phyloP scores from a whole-genome alignment of 257 asterid genomes.

The Nicotiana attenuata region DNA sequence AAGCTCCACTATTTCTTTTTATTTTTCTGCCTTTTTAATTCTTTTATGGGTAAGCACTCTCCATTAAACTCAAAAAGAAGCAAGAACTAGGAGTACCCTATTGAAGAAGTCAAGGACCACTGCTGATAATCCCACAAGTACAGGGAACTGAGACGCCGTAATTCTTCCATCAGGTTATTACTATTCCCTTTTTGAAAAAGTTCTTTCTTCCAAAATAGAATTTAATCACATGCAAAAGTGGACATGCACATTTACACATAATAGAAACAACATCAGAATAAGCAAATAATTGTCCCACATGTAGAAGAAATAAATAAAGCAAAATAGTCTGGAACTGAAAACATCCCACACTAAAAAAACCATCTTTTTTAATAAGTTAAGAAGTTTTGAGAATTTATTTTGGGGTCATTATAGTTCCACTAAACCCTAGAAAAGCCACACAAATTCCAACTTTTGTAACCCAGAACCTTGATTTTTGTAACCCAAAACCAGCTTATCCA shows the following conservation, averaged over 20 bases:
- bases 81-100: background rate
- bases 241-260: conserved; percentile 7
- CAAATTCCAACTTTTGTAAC: too few relatives aligned
- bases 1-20: background rate
- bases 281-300: background rate
- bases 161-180: background rate
- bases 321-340: background rate
- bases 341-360: background rate
- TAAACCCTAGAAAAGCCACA: too few relatives aligned
- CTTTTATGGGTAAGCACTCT: background rate
- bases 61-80: conserved; percentile 1
- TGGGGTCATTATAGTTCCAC: too few relatives aligned
- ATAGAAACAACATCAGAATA: background rate
- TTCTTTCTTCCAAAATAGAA: background rate
- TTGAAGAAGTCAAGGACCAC: background rate
- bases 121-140: background rate
- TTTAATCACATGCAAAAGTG: conserved; percentile 1
- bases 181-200: background rate
- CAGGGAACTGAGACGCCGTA: background rate
- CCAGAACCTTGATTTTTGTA: too few relatives aligned
- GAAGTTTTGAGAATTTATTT: too few relatives aligned
- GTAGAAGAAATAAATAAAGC: background rate
- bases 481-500: background rate
- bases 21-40: background rate
- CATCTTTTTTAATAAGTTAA: background rate